Evolutionary conservation across 139 green algal species (phyloP).

Genomic region (Chlorella sp.): DNA sequence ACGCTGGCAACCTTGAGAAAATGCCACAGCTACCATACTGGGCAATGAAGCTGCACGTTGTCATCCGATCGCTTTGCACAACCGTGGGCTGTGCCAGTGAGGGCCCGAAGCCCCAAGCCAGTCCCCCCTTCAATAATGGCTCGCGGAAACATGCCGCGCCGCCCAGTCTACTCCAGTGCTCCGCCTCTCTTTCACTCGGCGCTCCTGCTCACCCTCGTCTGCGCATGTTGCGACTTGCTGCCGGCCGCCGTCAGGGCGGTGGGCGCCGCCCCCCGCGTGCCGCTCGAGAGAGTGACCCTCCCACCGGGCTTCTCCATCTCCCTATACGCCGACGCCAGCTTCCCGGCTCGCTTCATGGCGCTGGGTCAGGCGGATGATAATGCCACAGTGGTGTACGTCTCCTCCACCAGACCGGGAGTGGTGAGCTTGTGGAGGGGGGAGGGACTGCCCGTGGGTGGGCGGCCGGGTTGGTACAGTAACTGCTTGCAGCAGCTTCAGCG

Average conservation of each 20-base stretch:
- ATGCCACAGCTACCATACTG: no score
- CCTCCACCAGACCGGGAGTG: neutral
- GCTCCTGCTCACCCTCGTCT: no score
- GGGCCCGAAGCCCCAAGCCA: no score
- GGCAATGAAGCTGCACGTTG: no score
- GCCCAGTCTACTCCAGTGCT: neutral
- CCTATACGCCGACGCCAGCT: neutral
- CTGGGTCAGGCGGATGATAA: neutral
- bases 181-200: neutral
- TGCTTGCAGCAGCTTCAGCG: no score
- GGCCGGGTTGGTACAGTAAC: no score
- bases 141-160: neutral
- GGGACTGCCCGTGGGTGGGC: no score
- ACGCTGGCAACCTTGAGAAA: no score
- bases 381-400: constrained; percentile 19
- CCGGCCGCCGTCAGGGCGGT: neutral
- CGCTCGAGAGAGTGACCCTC: neutral
- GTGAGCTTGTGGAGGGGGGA: neutral
- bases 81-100: no score
- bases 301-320: constrained; percentile 22
- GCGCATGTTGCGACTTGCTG: neutral
- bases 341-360: constrained; percentile 21
- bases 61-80: no score
- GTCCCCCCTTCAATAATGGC: no score
- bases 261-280: neutral